Conservation (phyloP, 805 yeast genomes). For the Middelhovenomyces tepae region DNA sequence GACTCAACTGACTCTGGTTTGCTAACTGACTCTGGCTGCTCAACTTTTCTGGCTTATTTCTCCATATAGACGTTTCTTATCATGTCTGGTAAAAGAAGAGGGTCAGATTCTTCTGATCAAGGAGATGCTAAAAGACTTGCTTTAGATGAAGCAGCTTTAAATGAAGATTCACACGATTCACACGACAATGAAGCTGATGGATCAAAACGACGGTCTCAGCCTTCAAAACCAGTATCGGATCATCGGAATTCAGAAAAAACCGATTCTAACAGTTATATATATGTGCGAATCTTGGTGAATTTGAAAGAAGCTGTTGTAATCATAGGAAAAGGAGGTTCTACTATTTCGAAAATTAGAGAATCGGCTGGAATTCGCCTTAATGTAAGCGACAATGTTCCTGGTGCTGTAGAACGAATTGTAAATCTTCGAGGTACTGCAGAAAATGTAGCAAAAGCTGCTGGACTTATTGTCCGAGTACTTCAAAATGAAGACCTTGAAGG, state of each 20-base stretch:
- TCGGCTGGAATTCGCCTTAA: slow-evolving; percentile 55
- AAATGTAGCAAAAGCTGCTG: slow-evolving; percentile 74
- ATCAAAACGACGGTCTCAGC: no score
- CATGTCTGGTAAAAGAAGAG: no score
- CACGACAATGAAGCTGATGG: no score
- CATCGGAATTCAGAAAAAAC: background rate
- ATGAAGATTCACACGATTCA: no score
- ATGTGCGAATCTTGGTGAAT: slow-evolving; percentile 64
- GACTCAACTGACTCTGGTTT: no score
- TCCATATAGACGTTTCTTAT: no score
- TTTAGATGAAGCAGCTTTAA: no score
- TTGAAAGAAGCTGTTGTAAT: slow-evolving; percentile 67
- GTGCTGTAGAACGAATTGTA: slow-evolving; percentile 66
- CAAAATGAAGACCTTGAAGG: slow-evolving; percentile 57
- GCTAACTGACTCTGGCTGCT: no score
- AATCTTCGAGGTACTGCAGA: slow-evolving; percentile 68
- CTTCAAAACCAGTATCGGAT: slow-evolving; percentile 22
- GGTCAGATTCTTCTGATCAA: no score
- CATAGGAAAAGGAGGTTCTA: slow-evolving; percentile 78
- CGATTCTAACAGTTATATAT: slow-evolving; percentile 51
- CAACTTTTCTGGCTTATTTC: no score
- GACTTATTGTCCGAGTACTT: slow-evolving; percentile 58
- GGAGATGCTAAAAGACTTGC: no score
- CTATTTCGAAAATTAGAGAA: slow-evolving; percentile 54
- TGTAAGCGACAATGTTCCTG: slow-evolving; percentile 64